phyloP scores from a whole-genome alignment of 441 rosid genomes.

The Adansonia rubrostipa region DNA sequence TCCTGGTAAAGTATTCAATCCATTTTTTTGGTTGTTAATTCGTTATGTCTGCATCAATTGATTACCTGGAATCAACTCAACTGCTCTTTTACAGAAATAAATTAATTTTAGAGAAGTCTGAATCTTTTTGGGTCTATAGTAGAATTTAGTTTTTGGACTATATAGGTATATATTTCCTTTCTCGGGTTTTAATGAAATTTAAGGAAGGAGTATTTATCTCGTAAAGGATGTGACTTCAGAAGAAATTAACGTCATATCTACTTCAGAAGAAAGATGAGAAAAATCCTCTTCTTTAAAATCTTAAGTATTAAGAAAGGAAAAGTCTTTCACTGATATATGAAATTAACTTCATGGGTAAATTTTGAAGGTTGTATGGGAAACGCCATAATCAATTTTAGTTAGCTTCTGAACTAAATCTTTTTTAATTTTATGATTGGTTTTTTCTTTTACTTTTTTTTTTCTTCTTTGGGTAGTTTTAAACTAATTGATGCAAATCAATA shows the following conservation, averaged over 20 bases:
- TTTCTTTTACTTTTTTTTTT: background rate
- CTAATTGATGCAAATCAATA: background rate
- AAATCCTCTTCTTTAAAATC: background rate
- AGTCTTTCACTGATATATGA: background rate
- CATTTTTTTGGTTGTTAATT: background rate
- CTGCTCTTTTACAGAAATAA: background rate
- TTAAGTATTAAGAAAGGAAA: background rate
- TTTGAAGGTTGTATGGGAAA: background rate
- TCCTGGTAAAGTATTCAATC: background rate
- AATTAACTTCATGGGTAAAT: background rate
- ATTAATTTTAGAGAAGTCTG: background rate
- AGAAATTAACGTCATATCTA: conserved; percentile 3
- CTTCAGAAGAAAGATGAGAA: background rate
- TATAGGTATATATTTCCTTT: background rate
- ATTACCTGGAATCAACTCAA: background rate
- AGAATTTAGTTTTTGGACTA: background rate
- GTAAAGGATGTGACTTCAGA: conserved; percentile 10
- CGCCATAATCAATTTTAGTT: background rate
- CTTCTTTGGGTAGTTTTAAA: background rate
- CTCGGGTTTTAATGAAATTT: background rate
- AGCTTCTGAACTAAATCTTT: background rate
- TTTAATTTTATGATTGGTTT: conserved; percentile 8
- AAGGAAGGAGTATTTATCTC: background rate
- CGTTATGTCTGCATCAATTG: conserved; percentile 1
- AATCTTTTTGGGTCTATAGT: background rate